These are phyloP conservation scores for Gastrodia elata DNA, from an alignment of 106 monocot genomes.

Conservation along the genomic window DNA sequence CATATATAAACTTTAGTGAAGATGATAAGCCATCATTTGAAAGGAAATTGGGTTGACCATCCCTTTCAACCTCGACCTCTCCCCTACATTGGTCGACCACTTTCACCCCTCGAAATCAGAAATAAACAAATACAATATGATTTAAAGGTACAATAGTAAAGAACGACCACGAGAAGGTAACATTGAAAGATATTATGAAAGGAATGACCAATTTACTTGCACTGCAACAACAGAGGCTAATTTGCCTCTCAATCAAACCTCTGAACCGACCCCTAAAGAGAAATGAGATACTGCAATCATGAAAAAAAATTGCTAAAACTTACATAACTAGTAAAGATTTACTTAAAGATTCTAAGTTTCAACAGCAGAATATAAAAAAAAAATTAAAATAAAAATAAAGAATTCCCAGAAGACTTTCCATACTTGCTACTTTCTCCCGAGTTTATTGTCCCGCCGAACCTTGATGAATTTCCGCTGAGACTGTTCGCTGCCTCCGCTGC, in stretches of 20 bases:
- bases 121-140: too few species aligned
- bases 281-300: neutral
- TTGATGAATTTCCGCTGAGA: constrained; percentile 26
- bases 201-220: neutral
- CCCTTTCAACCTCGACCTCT: too few species aligned
- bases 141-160: too few species aligned
- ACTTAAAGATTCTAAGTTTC: neutral
- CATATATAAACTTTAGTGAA: too few species aligned
- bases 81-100: too few species aligned
- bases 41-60: too few species aligned
- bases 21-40: too few species aligned
- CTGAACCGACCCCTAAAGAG: neutral
- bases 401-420: too few species aligned
- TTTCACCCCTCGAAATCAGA: too few species aligned
- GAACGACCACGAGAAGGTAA: too few species aligned
- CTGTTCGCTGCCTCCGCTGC: constrained; percentile 52
- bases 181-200: neutral
- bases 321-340: neutral
- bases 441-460: constrained; percentile 29
- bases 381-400: too few species aligned
- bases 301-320: neutral
- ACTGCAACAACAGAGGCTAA: neutral
- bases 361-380: neutral
- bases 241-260: neutral
- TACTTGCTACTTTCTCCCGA: constrained; percentile 14